Conservation (phyloP, 352 stramenopile genomes). For the Globisporangium uncinulatum region DNA sequence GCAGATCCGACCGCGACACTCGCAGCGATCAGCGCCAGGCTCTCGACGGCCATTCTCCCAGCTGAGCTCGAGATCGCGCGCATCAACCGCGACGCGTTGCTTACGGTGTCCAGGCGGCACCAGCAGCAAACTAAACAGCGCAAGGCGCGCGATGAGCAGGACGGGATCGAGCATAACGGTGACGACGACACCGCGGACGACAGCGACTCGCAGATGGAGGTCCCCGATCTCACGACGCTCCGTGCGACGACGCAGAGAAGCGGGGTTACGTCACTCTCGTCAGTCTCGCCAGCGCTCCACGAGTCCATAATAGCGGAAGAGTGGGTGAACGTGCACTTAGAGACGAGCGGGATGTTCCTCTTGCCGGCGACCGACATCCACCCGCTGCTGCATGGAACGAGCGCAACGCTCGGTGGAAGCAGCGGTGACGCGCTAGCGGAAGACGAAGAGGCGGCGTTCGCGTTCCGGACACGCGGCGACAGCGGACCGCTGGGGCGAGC, state of each 20-base stretch:
- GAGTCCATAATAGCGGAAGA: slow-evolving; percentile 42
- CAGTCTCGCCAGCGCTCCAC: slow-evolving; percentile 30
- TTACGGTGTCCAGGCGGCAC: slow-evolving; percentile 15
- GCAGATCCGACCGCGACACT: slow-evolving; percentile 37
- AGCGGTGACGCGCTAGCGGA: slow-evolving; percentile 33
- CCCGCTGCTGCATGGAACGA: slow-evolving; percentile 25
- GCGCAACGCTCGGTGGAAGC: slow-evolving; percentile 11
- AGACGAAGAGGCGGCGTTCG: slow-evolving; percentile 24
- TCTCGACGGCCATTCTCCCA: slow-evolving; percentile 42
- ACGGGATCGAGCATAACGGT: background rate
- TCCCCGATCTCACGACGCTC: background rate
- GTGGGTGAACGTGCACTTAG: slow-evolving; percentile 26
- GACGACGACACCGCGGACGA: slow-evolving; percentile 1
- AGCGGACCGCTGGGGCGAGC: slow-evolving; percentile 42
- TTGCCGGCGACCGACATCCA: slow-evolving; percentile 44
- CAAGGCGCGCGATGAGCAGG: slow-evolving; percentile 3
- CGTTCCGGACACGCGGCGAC: slow-evolving; percentile 34
- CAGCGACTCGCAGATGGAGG: background rate
- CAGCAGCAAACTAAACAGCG: slow-evolving; percentile 10
- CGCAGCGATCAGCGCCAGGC: slow-evolving; percentile 54
- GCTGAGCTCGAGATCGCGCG: slow-evolving; percentile 68
- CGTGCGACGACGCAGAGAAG: slow-evolving; percentile 18
- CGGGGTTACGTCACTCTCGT: background rate
- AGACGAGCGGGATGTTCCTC: slow-evolving; percentile 42
- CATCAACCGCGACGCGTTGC: slow-evolving; percentile 53